phyloP scores from a whole-genome alignment of 1,284 basidiomycete genomes.

The Cystobasidium slooffiae region DNA sequence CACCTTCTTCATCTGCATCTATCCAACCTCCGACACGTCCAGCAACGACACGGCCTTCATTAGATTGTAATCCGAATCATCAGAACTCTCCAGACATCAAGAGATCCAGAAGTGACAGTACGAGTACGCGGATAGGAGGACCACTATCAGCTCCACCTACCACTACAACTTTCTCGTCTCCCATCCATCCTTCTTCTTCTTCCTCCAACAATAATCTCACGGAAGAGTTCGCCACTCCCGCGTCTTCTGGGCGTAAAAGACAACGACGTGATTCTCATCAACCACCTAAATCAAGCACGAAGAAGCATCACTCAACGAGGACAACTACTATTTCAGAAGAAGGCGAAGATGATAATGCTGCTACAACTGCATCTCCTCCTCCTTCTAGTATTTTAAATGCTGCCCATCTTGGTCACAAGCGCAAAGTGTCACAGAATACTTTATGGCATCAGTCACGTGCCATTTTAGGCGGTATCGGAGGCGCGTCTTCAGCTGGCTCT shows the following conservation, averaged over 20 bases:
- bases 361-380: conserved; percentile 4
- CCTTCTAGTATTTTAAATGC: neutral
- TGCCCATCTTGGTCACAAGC: conserved; percentile 23
- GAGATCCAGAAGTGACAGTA: conserved; percentile 12
- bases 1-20: neutral
- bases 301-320: neutral
- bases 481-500: neutral
- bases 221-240: conserved; percentile 27
- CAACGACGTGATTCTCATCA: conserved; percentile 18
- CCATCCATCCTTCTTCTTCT: neutral
- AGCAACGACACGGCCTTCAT: conserved; percentile 15
- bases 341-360: neutral
- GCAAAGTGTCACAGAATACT: conserved; percentile 39
- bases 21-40: conserved; percentile 2
- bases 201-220: neutral
- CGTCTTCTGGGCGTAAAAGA: conserved; percentile 5
- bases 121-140: neutral
- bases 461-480: conserved; percentile 32
- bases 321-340: conserved; percentile 9
- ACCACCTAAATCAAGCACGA: conserved; percentile 1
- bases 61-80: conserved; percentile 7
- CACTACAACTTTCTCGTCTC: conserved; percentile 23
- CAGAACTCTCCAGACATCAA: neutral
- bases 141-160: conserved; percentile 31
- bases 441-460: conserved; percentile 43